A percentile compares a stretch with the other conserved stretches of the same genome.
These are phyloP conservation scores for Xylariaceae sp. DNA, from an alignment of 2,329 filamentous ascomycete genomes.

Conservation along the genomic window DNA sequence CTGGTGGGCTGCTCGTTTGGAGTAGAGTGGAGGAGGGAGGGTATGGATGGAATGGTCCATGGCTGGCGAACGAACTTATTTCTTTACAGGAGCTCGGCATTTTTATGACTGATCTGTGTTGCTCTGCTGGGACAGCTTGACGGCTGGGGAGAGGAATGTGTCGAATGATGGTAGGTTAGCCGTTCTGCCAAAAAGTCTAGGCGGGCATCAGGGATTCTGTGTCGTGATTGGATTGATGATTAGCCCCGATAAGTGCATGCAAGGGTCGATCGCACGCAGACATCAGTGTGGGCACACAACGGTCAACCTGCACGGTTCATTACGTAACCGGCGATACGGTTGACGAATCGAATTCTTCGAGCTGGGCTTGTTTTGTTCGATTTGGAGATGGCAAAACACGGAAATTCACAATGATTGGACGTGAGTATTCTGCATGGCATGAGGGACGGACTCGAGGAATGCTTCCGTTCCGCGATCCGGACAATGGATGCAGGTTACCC, in stretches of 20 bases:
- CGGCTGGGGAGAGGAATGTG: neutral
- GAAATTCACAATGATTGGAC: no score
- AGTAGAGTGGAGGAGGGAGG: neutral
- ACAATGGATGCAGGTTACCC: no score
- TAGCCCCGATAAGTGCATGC: slow-evolving; percentile 7
- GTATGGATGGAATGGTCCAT: neutral
- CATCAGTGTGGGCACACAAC: neutral
- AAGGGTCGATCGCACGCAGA: neutral
- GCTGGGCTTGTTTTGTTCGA: no score
- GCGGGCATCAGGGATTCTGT: neutral
- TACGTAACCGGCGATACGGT: no score
- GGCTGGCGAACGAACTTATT: slow-evolving; percentile 61
- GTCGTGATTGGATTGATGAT: slow-evolving; percentile 6
- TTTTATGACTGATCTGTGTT: slow-evolving; percentile 23
- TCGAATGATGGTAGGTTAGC: slow-evolving; percentile 3
- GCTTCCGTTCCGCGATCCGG: no score
- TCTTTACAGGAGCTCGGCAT: slow-evolving; percentile 98
- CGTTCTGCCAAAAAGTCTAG: neutral
- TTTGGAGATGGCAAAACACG: no score
- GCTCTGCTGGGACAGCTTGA: neutral
- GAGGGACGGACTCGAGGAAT: no score
- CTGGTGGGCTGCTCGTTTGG: neutral
- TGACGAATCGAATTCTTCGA: no score
- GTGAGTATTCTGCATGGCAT: no score
- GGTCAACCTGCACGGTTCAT: neutral